Evolutionary conservation across 2,329 filamentous ascomycete species (phyloP).

Genomic region (Microcyclospora tardicrescens): DNA sequence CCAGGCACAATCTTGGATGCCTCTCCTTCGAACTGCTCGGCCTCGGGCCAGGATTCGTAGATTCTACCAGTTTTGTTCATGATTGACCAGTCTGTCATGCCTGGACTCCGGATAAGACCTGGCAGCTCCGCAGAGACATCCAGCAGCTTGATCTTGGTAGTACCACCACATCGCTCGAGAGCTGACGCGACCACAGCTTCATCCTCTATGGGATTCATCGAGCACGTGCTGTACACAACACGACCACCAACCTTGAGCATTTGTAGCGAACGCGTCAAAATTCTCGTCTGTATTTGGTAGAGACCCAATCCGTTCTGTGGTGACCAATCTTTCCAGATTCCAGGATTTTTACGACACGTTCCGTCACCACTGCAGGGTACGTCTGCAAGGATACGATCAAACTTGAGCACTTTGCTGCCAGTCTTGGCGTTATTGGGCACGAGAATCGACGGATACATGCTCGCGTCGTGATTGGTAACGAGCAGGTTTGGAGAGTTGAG

Average conservation of each 20-base stretch:
- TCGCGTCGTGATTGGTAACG: constrained; percentile 96
- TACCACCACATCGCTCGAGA: constrained; percentile 78
- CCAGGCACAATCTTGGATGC: constrained; percentile 59
- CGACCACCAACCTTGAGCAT: constrained; percentile 91
- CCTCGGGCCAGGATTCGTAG: constrained; percentile 68
- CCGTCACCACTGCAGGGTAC: constrained; percentile 96
- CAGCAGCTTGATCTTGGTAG: constrained; percentile 66
- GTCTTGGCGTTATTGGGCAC: constrained; percentile 32
- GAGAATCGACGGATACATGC: constrained; percentile 76
- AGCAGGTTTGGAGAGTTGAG: constrained; percentile 92
- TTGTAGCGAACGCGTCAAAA: constrained; percentile 81
- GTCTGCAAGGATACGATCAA: constrained; percentile 90
- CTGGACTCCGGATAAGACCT: constrained; percentile 60
- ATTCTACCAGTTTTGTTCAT: constrained; percentile 75
- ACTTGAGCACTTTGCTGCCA: constrained; percentile 65
- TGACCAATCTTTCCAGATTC: constrained; percentile 91
- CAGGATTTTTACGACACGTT: constrained; percentile 82
- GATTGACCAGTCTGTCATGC: constrained; percentile 73
- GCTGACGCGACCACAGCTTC: constrained; percentile 82
- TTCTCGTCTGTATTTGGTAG: constrained; percentile 74
- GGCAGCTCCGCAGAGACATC: constrained; percentile 71
- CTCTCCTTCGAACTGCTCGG: constrained; percentile 42
- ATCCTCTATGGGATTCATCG: constrained; percentile 96
- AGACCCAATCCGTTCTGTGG: constrained; percentile 78
- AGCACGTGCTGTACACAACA: constrained; percentile 96